Evolutionary conservation across 352 stramenopile genomes (phyloP).

Genomic region (Pythium graminicola): DNA sequence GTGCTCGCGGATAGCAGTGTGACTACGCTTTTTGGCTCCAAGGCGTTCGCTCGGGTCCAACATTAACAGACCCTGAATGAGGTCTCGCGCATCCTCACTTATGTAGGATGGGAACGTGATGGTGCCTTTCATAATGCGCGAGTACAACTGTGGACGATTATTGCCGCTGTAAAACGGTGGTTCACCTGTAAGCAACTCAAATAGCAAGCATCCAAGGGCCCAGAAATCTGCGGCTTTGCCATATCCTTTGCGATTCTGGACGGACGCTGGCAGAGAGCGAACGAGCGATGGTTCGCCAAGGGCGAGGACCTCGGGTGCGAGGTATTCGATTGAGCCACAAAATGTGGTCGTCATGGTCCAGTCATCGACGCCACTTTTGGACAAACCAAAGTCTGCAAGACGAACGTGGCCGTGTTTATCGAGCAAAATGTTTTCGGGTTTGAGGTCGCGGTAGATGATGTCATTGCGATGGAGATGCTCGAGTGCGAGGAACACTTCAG

Average conservation of each 20-base stretch:
- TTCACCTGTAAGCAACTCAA: conserved; percentile 91
- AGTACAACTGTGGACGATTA: conserved; percentile 70
- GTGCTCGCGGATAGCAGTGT: conserved; percentile 74
- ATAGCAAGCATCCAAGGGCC: conserved; percentile 89
- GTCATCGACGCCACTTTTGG: conserved; percentile 70
- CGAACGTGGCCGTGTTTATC: conserved; percentile 72
- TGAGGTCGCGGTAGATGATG: conserved; percentile 66
- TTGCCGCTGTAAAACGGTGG: conserved; percentile 88
- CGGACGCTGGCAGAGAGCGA: background rate
- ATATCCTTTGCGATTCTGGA: conserved; percentile 71
- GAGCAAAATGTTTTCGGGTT: conserved; percentile 71
- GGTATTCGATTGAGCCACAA: conserved; percentile 90
- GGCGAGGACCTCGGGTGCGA: conserved; percentile 86
- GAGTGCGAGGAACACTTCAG: conserved; percentile 78
- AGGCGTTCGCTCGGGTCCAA: conserved; percentile 91
- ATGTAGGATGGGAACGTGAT: conserved; percentile 73
- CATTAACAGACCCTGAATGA: conserved; percentile 85
- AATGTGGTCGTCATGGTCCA: conserved; percentile 79
- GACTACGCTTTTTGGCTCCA: conserved; percentile 57
- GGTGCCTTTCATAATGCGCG: conserved; percentile 50
- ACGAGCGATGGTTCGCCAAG: background rate
- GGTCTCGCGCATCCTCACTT: conserved; percentile 56
- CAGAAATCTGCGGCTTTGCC: conserved; percentile 91
- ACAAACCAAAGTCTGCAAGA: conserved; percentile 79
- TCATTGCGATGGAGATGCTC: conserved; percentile 79